phyloP scores from a whole-genome alignment of 345 rosid species.

The Pistacia vera region DNA sequence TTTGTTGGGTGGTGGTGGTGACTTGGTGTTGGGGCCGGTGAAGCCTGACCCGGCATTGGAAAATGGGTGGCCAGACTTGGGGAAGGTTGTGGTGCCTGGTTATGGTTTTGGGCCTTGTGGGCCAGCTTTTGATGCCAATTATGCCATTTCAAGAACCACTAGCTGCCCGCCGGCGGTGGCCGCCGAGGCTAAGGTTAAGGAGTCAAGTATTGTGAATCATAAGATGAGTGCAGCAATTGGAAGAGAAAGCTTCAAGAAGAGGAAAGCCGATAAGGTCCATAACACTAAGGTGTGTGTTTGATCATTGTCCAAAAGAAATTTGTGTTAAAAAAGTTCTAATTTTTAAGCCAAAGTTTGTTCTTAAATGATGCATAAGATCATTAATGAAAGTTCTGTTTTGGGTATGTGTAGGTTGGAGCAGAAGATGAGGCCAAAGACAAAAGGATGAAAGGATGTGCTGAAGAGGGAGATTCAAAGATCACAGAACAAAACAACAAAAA shows the following conservation, averaged over 20 bases:
- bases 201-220: constrained; percentile 27
- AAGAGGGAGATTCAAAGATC: constrained; percentile 61
- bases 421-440: constrained; percentile 43
- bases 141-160: constrained; percentile 37
- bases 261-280: constrained; percentile 51
- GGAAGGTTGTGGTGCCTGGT: constrained; percentile 22
- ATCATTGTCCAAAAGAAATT: not conserved
- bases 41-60: constrained; percentile 55
- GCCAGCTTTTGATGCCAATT: constrained; percentile 34
- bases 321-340: not conserved
- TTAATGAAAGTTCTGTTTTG: constrained; percentile 13
- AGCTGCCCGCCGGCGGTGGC: constrained; percentile 47
- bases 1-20: constrained; percentile 29
- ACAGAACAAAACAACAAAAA: constrained; percentile 50
- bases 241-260: constrained; percentile 62
- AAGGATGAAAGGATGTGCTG: constrained; percentile 40
- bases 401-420: constrained; percentile 37
- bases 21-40: constrained; percentile 22
- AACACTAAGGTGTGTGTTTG: constrained; percentile 34
- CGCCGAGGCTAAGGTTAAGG: constrained; percentile 29
- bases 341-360: not conserved
- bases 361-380: not conserved
- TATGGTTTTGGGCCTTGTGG: constrained; percentile 36
- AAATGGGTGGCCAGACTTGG: constrained; percentile 38
- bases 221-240: constrained; percentile 30